A percentile compares a stretch with the other conserved stretches of the same genome.
phyloP scores from a whole-genome alignment of 371 early-diverging fungal species.

The Mortierella sp. region DNA sequence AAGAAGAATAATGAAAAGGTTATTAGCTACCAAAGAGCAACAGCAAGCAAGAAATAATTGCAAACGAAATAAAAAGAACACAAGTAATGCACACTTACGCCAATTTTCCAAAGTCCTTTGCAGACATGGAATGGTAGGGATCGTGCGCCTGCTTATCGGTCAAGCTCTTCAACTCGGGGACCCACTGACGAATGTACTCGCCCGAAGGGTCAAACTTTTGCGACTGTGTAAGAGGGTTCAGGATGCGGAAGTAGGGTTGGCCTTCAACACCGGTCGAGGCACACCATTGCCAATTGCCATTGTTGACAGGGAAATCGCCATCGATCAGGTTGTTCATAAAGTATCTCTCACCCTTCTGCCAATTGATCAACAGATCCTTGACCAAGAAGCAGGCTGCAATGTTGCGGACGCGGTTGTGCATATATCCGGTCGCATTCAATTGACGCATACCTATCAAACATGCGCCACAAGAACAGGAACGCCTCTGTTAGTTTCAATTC shows the following conservation, averaged over 20 bases:
- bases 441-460: conserved; percentile 66
- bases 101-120: conserved; percentile 59
- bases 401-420: conserved; percentile 78
- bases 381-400: conserved; percentile 74
- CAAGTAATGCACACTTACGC: conserved; percentile 39
- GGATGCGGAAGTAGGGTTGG: conserved; percentile 77
- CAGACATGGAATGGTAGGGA: conserved; percentile 53
- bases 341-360: conserved; percentile 75
- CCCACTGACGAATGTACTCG: conserved; percentile 62
- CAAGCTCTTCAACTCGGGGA: conserved; percentile 61
- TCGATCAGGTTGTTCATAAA: conserved; percentile 76
- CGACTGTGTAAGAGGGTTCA: conserved; percentile 68
- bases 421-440: conserved; percentile 68
- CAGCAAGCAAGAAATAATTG: neutral
- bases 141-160: conserved; percentile 57
- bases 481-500: neutral
- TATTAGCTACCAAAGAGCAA: neutral
- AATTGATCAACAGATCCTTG: conserved; percentile 79
- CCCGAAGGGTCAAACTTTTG: conserved; percentile 70
- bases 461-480: neutral
- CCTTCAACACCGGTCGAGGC: conserved; percentile 77
- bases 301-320: conserved; percentile 76
- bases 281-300: conserved; percentile 85
- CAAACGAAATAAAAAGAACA: neutral
- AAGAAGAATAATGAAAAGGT: neutral